Evolutionary conservation across 257 asterid genomes (phyloP), one percentile per base, ranked within the genome.

Genomic region (Leptodermis oblonga): DNA sequence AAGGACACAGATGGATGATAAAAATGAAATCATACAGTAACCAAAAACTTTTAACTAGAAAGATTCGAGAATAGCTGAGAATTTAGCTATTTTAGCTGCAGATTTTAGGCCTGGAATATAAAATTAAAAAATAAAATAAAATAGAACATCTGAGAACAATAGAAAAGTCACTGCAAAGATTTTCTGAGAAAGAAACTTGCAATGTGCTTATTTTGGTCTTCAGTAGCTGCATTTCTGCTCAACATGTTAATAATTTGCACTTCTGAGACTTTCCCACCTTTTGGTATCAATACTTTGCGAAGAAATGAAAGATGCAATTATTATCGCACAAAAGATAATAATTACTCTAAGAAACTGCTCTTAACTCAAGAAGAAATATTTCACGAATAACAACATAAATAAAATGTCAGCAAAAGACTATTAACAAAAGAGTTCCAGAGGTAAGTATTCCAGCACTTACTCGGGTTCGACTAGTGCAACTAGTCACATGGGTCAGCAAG

Each of bases 401-500:
- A 17, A 31, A 33, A 5, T 14, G 59, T 41, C 54, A 41, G 58
- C 17, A 33, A 20, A 49, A 23, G n/a, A 37, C 15, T 39, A 62
- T 23, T n/a, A 69, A 58, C 59, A 56, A 62, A 66, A 49, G 66
- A n/a, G 51, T 37, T 61, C 31, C 20, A 58, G 42, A 39, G 31
- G 12, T 15, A 62, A 53, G 30, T 56, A 67, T 43, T 68, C 74
- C 53, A 76, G 74, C 61, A 83, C 96, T 86, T 80, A 94, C 97
- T 78, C 87, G 99, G 64, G 87, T 73, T 84, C 76, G 96, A 78
- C 70, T 86, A 48, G 96, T 89, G 82, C 96, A 89, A 83, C 83
- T 82, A 67, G 96, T 94, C 79, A 91, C 92, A 49, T 94, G 99
- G 39, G 96, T 90, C 77, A 94, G 85, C 90, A 94, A 74, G 85